Conservation (phyloP, 306 rosid genomes). For the Fagus sylvatica region DNA sequence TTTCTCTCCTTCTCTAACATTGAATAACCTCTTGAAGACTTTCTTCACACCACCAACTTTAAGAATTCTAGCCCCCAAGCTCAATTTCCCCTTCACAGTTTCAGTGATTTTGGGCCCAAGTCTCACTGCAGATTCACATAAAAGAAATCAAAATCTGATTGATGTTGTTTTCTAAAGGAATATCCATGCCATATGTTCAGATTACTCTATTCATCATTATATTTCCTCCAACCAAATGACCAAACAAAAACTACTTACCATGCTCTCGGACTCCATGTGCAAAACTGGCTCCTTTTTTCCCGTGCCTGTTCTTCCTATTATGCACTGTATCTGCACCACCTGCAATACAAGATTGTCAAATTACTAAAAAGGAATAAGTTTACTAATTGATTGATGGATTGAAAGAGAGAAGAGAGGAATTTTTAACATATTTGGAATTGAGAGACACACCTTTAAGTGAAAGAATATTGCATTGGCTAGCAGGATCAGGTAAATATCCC, state of each 20-base stretch:
- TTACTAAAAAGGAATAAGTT: neutral
- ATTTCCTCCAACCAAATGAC: neutral
- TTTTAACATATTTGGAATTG: conserved; percentile 36
- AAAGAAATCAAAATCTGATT: conserved; percentile 18
- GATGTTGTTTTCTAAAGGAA: neutral
- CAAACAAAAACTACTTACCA: conserved; percentile 21
- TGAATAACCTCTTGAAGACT: conserved; percentile 55
- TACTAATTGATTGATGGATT: neutral
- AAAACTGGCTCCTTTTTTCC: conserved; percentile 28
- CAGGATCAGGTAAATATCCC: conserved; percentile 41
- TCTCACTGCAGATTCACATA: conserved; percentile 49
- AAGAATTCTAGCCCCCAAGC: conserved; percentile 68
- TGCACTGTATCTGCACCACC: conserved; percentile 36
- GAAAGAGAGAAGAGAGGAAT: neutral
- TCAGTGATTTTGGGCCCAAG: conserved; percentile 61
- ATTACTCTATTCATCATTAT: neutral
- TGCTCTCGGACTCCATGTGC: conserved; percentile 48
- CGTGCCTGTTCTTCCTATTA: conserved; percentile 28
- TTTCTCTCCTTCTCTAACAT: conserved; percentile 58
- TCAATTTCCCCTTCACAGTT: conserved; percentile 74
- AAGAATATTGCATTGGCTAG: conserved; percentile 33
- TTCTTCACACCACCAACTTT: conserved; percentile 66
- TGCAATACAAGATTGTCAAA: conserved; percentile 18
- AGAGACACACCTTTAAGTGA: conserved; percentile 18
- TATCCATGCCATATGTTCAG: neutral